Evolutionary conservation across 2,329 filamentous ascomycete species (phyloP).

Genomic region (Trichoderma semiorbis): DNA sequence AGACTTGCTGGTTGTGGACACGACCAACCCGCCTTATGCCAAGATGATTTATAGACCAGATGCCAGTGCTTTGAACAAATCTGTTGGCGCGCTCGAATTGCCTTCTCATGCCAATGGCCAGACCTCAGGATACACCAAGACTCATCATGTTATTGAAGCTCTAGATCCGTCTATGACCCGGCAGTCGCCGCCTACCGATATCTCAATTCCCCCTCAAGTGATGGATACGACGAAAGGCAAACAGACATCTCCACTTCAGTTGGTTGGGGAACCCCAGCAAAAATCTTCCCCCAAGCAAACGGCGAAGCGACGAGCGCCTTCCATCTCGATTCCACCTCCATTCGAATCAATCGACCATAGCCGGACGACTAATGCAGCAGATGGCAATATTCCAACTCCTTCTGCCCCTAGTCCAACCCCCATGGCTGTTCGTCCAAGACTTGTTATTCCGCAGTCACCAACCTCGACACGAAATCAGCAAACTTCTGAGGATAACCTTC

Average conservation of each 20-base stretch:
- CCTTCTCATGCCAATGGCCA: neutral
- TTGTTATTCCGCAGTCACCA: conserved; percentile 29
- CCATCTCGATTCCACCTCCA: neutral
- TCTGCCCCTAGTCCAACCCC: conserved; percentile 36
- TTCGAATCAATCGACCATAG: neutral
- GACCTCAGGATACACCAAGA: neutral
- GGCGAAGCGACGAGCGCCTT: neutral
- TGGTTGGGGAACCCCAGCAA: neutral
- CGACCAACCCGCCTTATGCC: conserved; percentile 41
- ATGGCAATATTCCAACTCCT: conserved; percentile 29
- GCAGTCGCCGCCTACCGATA: neutral
- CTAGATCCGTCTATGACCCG: neutral
- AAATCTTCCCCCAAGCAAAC: neutral
- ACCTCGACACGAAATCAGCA: conserved; percentile 12
- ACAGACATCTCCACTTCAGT: neutral
- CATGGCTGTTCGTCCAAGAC: conserved; percentile 27
- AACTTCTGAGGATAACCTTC: conserved; percentile 3
- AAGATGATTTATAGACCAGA: conserved; percentile 38
- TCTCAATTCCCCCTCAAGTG: neutral
- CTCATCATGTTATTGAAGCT: neutral
- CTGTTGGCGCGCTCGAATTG: neutral
- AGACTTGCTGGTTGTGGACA: conserved; percentile 65
- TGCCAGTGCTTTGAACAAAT: neutral
- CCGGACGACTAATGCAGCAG: neutral
- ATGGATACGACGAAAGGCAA: neutral